Evolutionary conservation across 2,329 filamentous ascomycete genomes (phyloP), one percentile per base, ranked within the genome.

Genomic region (Orbilia quercus): DNA sequence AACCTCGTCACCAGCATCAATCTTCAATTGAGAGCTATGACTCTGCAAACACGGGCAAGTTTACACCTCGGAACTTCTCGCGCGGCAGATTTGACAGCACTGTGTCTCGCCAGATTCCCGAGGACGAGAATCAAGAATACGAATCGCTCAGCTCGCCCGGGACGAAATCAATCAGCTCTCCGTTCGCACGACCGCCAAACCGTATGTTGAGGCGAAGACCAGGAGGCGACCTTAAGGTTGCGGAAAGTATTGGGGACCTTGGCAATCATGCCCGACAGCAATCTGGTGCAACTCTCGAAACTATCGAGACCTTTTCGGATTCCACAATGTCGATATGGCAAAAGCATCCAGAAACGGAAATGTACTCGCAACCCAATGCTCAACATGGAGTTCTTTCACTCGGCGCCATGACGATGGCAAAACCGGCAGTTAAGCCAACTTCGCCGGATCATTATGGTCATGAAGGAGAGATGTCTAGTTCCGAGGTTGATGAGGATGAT

Each of bases 161-260:
- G 25, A 36, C 60, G 18, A 47, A 73, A 20, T 73, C 69, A 34
- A 48, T 62, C 16, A 31, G 55, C 20, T 67, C 62, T 11, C 70
- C 70, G 20, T 74, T 74, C 34, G 48, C 55, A 9, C 62, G 70
- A 14, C 76, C 79, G 25, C 76, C 76, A 12, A 79, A 79, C 5
- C 86, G 88, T 47, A 84, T 89, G 44, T 84, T 95, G 74, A 85
- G 91, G 72, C 84, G 91, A 78, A 85, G 89, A 12, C 91, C 90
- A 5, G 91, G 91, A 51, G 90, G 91, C 34, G 88, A 94, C 79
- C 81, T 95, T 51, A 86, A 89, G 74, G 89, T 88, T 14, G 89
- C 86, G 38, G 85, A 84, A 16, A 89, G 89, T 70, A 86, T 89
- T 28, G 85, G 85, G 42, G 88, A 91, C 31, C 79, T 89, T 2